Evolutionary conservation across 2,329 filamentous ascomycete species (phyloP), one percentile per base, ranked within the genome.

Genomic region (Sordariomycetes sp.): DNA sequence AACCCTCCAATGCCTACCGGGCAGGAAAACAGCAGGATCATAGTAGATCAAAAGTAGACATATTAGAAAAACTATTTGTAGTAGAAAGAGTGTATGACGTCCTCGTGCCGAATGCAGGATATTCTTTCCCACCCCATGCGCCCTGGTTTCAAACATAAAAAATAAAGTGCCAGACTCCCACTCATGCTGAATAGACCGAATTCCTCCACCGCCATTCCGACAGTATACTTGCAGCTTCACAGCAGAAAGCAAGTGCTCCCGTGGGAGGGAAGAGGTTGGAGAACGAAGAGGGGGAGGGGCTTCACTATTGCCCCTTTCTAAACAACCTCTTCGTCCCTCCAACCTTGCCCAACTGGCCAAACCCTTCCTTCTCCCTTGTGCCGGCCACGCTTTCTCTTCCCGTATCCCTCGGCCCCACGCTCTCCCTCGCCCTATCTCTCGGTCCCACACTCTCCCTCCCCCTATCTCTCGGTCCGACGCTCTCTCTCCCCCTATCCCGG

Each of bases 281-380:
- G 16, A 54, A 11, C 37, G 57, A 46, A 25, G 43, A 57, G 54
- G 43, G n/a, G 32, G 48, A 37, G 22, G 28, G 55, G 16, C 12
- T 10, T 22, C 34, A n/a, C 37, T 55, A 57, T 16, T 7, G 16
- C 40, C 62, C 68, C 70, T 77, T 78, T 65, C 83, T 77, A 66
- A 88, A 89, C 55, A 92, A 68, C 64, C 89, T 79, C 73, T 88
- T 88, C 18, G 88, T 91, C 8, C 80, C 82, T 2, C 88, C 88
- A 5, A 86, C 83, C 68, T 81, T 89, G 52, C 87, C 86, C 63
- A 91, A 71, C 62, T 90, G 86, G 22, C 85, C 86, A 70, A 90
- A 88, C 53, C 22, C 46, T 20, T 24, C 22, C 46, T 14, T 46
- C 40, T 46, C 40, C 40, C 40, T 40, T 16, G 12, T 40, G 12